Percentiles rank a stretch among this genome's conserved stretches.
phyloP scores from a whole-genome alignment of 2,329 filamentous ascomycete genomes.

The Colletotrichum liriopes region DNA sequence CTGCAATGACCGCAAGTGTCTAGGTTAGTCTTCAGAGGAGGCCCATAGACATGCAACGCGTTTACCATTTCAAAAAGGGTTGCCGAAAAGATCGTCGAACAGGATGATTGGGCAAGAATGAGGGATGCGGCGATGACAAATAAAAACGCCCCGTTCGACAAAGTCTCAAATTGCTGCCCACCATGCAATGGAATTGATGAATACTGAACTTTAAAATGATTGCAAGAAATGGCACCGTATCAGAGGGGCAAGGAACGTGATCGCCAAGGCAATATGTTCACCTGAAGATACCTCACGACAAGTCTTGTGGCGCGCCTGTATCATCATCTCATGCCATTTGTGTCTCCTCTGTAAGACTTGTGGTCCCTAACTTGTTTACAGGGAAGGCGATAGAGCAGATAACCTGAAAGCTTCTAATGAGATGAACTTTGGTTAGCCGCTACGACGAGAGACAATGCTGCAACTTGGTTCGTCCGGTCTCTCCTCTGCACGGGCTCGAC shows the following conservation, averaged over 20 bases:
- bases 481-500: not conserved
- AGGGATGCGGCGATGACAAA: not conserved
- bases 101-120: not conserved
- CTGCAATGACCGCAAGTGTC: not conserved
- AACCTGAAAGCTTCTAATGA: not conserved
- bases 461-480: not conserved
- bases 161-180: too few relatives aligned
- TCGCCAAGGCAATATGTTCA: too few relatives aligned
- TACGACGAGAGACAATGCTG: not conserved
- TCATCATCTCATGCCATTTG: not conserved
- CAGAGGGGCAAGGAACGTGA: too few relatives aligned
- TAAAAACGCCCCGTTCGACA: too few relatives aligned
- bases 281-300: too few relatives aligned
- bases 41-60: not conserved
- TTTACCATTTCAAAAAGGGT: too few relatives aligned
- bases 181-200: too few relatives aligned
- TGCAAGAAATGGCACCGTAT: too few relatives aligned
- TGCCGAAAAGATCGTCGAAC: not conserved
- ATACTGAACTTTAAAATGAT: too few relatives aligned
- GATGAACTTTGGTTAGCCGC: not conserved
- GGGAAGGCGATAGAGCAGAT: not conserved
- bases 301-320: not conserved
- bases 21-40: not conserved
- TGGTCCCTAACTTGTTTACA: not conserved
- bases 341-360: not conserved